Base-by-base conservation (phyloP, 192 early-diverging fungal species). In the Martensiomyces pterosporus region DNA sequence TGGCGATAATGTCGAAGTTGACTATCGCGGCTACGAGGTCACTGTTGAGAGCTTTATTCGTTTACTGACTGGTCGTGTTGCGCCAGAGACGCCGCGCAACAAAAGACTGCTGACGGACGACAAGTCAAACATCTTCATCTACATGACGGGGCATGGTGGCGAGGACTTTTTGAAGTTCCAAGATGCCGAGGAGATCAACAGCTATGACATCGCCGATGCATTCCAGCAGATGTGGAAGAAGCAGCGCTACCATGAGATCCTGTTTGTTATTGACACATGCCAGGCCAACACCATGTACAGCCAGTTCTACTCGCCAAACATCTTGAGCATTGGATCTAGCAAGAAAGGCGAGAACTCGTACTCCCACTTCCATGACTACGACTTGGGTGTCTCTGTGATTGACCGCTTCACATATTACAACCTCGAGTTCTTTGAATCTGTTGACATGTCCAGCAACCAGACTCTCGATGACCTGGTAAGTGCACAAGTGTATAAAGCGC, bases 151-250 rank as follows among this genome's bases (percentile, higher is more conserved):
- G 0, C 94, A 99, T 64, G 97, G 97, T 16, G 97, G 97, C 37
- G 91, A 97, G 59, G 97, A 94, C 54, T 97, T 99, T 58, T 65
- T 99, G 52, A 99, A 99, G 74, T 97, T 99, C 69, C 97, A 97
- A 63, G 97, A 99, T 69, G 83, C 88, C 23, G 97, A 99, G 65
- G 97, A 99, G 67, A 89, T 99, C 47, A 87, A 90, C 48, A 86
- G 87, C 29, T 88, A 93, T 48, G 97, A 99, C 76, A 73, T 99
- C 25, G 93, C 92, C 4, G 94, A 96, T 61, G 90, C 97, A 15
- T 93, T 99, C 63, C 83, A 87, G 47, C 97, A 99, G 72, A 97
- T 99, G 97, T 85, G 82, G 65, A 93, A 99, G 74, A 95, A 97
- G 68, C 83, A 85, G 60, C 68, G 87, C 60, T 99, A 99, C 68